Conservation (phyloP, 176 grass and related monocot species). For the Raddia guianensis region DNA sequence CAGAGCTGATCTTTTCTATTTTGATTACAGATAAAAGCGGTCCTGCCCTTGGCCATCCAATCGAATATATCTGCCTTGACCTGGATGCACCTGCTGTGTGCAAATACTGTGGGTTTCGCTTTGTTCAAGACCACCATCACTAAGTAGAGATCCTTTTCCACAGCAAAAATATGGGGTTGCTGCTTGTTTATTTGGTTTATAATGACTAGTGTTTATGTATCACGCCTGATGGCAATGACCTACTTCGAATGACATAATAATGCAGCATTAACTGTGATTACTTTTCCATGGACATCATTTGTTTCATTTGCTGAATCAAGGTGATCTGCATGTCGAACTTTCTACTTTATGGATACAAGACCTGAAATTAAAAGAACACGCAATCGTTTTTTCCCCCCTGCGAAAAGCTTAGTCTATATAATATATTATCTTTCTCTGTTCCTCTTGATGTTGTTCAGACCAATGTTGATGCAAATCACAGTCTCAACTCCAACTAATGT, state of each 20-base stretch:
- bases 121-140: constrained; percentile 89
- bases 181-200: constrained; percentile 45
- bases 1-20: constrained; percentile 40
- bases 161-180: constrained; percentile 48
- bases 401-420: neutral
- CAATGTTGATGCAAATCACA: neutral
- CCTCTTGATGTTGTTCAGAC: neutral
- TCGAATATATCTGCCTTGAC: constrained; percentile 97
- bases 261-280: constrained; percentile 25
- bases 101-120: constrained; percentile 97
- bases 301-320: neutral
- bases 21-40: constrained; percentile 58
- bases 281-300: neutral
- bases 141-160: constrained; percentile 38
- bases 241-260: constrained; percentile 41
- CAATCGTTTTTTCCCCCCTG: neutral
- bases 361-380: neutral
- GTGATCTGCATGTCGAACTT: constrained; percentile 4
- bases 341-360: neutral
- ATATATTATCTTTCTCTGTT: neutral
- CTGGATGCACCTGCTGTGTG: constrained; percentile 71
- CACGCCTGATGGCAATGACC: constrained; percentile 23
- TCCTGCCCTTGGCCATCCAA: constrained; percentile 82
- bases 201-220: constrained; percentile 34
- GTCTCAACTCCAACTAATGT: neutral